Evolutionary conservation across 768 basidiomycete species (phyloP), one percentile per base, ranked within the genome.

Genomic region (Tricholoma bakamatsutake): DNA sequence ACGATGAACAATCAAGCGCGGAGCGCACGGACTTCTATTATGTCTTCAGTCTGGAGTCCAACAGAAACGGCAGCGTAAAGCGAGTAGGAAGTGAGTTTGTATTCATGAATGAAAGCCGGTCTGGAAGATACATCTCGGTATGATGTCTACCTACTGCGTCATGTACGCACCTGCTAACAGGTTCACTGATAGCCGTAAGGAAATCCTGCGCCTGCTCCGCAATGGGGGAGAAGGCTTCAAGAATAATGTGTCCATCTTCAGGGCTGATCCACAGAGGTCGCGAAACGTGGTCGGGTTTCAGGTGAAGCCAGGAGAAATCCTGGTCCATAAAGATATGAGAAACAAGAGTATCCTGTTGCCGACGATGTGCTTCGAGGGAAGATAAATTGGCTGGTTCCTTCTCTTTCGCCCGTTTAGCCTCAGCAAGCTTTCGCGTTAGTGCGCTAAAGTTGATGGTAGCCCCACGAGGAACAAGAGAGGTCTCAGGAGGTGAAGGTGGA

Each of bases 121-220:
- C 96, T 96, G 66, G 34, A 60, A 61, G 47, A 60, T 48, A 43
- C 53, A 62, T 42, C 59, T 63, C 61, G 58, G 53, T 63, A 62
- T 53, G 54, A 59, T 62, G 43, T 57, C 66, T 73, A 76, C 72
- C 58, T 50, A 55, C 42, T 52, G 55, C 30, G 51, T 37, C 57
- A 51, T 46, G 54, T 64, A 77, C 90, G 71, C 72, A 96, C 94
- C 94, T 87, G 80, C 94, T 98, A 65, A 98, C 94, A 62, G 97
- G 97, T 72, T 99, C 97, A 64, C 93, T 92, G 50, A 99, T 98
- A 37, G 97, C 96, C 43, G 96, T 92, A 45, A 99, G 80, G 66
- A 99, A 98, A 67, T 99, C 97, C 71, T 98, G 97, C 3, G 97
- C 97, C 71, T 96, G 93, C 65, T 95, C 93, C 18, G 96, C 95